phyloP scores from a whole-genome alignment of 306 rosid species.

The Vicia villosa region DNA sequence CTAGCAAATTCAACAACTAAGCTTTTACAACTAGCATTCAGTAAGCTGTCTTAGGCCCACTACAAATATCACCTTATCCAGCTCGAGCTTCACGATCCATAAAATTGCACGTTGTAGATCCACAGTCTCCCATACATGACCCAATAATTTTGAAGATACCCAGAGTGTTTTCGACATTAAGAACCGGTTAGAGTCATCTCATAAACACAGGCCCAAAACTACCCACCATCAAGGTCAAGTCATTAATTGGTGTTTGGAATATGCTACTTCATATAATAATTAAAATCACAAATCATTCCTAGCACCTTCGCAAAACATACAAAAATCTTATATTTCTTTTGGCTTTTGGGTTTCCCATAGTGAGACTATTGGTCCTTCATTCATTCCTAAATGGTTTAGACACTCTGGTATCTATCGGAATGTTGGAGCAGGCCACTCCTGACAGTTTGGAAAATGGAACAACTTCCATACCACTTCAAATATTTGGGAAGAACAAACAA shows the following conservation, averaged over 20 bases:
- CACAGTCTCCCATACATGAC: neutral
- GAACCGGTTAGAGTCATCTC: neutral
- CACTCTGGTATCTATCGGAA: neutral
- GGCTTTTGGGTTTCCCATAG: neutral
- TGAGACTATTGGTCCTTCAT: neutral
- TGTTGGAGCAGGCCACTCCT: neutral
- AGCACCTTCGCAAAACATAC: constrained; percentile 1
- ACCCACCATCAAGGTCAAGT: neutral
- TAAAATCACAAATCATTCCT: constrained; percentile 2
- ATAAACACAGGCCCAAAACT: neutral
- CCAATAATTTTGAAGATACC: neutral
- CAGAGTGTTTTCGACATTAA: neutral
- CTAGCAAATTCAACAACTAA: neutral
- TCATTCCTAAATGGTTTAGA: constrained; percentile 13
- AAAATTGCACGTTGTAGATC: neutral
- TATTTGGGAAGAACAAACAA: constrained; percentile 10
- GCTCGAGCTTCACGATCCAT: neutral
- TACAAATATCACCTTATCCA: neutral
- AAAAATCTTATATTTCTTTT: constrained; percentile 11
- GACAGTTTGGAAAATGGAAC: constrained; percentile 10
- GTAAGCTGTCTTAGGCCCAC: neutral
- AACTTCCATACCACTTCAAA: constrained; percentile 14
- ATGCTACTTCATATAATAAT: neutral
- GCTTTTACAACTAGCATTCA: neutral
- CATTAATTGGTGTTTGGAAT: constrained; percentile 1